Base-by-base conservation (phyloP, 345 rosid genomes). In the Salix exigua region DNA sequence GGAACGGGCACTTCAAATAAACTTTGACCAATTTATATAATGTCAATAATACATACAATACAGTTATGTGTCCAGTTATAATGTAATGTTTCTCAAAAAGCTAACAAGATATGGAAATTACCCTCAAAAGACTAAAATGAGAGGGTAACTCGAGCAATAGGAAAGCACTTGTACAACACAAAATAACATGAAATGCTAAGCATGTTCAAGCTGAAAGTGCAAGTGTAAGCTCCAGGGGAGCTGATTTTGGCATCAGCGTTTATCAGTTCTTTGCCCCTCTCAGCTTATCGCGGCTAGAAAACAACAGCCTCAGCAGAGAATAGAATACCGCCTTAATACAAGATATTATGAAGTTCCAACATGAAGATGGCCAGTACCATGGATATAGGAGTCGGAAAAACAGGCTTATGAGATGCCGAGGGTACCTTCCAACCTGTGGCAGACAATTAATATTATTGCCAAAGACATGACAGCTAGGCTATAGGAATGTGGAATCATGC, bases 301-400 rank as follows among this genome's bases (percentile, higher is more conserved):
- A 88, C 65, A 96, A 68, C 72, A 87, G 76, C 81, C 86, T 78
- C 74, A 87, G 62, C 4, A 90, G 17, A 13, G 97, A 85, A 79
- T 75, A 83, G 19, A 92, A 82, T 26, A 91, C 83, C 0, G 91
- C 90, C 75, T 79, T 89, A 26, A 94, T 76, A 85, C 97, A 92
- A 42, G 97, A 87, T 60, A 90, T 62, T 71, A 90, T 40, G 70
- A 96, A 91, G 88, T 92, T 91, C 97, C 97, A 94, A 77, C 99
- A 96, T 1, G 99, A 96, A 14, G 98, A 96, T 0, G 98, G 98
- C 99, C 99, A 96, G 79, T 87, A 94, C 99, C 99, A 94, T 33
- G 99, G 99, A 81, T 96, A 96, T 25, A 94, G 79, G 82, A 96
- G 85, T 70, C 99, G 85, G 75, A 96, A 96, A 80, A 93, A 94